Percentiles rank a stretch among this genome's conserved stretches.
Evolutionary conservation across 257 asterid species (phyloP).

Genomic region (Solanum tarijense): DNA sequence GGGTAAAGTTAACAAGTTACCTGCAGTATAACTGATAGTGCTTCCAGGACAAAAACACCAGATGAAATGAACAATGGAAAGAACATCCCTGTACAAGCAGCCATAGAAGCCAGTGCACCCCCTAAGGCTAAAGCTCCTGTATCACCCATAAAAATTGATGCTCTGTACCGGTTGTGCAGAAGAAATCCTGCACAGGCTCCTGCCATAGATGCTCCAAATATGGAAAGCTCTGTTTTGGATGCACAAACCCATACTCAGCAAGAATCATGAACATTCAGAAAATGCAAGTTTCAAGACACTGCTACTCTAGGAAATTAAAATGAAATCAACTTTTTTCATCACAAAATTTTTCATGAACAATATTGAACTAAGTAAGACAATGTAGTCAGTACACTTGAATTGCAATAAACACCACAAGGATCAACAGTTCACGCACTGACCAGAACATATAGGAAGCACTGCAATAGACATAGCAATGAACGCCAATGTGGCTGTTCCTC

Average conservation of each 20-base stretch:
- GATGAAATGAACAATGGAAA: constrained; percentile 77
- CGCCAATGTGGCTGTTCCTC: constrained; percentile 79
- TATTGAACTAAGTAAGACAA: not conserved
- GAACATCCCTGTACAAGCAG: constrained; percentile 92
- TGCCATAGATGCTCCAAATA: constrained; percentile 95
- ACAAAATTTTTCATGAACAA: not conserved
- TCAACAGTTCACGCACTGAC: constrained; percentile 23
- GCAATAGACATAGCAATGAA: constrained; percentile 86
- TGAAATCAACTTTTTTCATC: not conserved
- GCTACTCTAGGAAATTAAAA: not conserved
- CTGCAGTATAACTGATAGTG: constrained; percentile 55
- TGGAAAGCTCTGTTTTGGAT: constrained; percentile 52
- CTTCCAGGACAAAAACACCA: constrained; percentile 55
- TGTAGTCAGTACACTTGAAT: not conserved
- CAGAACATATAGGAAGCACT: constrained; percentile 89
- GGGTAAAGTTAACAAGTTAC: constrained; percentile 12
- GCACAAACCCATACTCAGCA: constrained; percentile 10
- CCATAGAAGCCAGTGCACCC: constrained; percentile 96
- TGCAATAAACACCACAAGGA: not conserved
- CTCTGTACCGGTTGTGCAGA: constrained; percentile 68
- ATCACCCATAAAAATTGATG: constrained; percentile 79
- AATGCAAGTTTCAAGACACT: not conserved
- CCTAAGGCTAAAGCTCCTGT: constrained; percentile 87
- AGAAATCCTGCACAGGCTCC: constrained; percentile 96
- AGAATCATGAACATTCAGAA: not conserved